Evolutionary conservation across 192 early-diverging fungal species (phyloP).

Genomic region (Linnemannia exigua): DNA sequence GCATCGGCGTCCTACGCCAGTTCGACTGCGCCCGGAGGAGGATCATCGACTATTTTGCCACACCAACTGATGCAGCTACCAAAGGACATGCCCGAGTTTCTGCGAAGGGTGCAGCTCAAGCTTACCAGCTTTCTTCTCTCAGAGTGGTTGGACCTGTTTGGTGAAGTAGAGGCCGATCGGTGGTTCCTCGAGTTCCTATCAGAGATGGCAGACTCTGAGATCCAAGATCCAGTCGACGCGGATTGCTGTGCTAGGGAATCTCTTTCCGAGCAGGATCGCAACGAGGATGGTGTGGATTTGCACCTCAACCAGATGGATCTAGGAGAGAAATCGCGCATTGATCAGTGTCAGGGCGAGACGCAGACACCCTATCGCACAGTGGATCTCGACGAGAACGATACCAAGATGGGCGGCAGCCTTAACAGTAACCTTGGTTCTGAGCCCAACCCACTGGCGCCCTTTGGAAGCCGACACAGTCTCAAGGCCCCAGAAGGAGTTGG

Average conservation of each 20-base stretch:
- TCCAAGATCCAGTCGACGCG: not conserved
- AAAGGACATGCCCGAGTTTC: conserved; percentile 54
- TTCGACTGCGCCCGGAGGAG: conserved; percentile 14
- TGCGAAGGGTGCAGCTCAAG: conserved; percentile 40
- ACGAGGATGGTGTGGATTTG: conserved; percentile 26
- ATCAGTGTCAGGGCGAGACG: not conserved
- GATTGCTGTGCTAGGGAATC: not conserved
- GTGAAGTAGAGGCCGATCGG: conserved; percentile 54
- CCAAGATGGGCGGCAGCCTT: not conserved
- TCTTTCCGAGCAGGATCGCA: conserved; percentile 1
- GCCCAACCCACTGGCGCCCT: not conserved
- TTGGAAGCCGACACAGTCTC: not conserved
- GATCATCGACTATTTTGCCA: conserved; percentile 29
- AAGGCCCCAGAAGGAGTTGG: not conserved
- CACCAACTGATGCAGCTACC: conserved; percentile 28
- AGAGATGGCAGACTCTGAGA: conserved; percentile 22
- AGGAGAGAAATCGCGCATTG: conserved; percentile 1
- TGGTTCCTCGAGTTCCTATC: conserved; percentile 59
- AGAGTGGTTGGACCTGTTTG: conserved; percentile 54
- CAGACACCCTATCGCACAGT: not conserved
- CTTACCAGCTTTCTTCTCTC: conserved; percentile 57
- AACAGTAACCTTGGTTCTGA: not conserved
- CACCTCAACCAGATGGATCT: conserved; percentile 35
- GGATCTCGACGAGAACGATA: not conserved
- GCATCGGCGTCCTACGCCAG: conserved; percentile 28